These are phyloP conservation scores for Casaregolazyma lundiana DNA, from an alignment of 1,139 yeast genomes.

Conservation along the genomic window DNA sequence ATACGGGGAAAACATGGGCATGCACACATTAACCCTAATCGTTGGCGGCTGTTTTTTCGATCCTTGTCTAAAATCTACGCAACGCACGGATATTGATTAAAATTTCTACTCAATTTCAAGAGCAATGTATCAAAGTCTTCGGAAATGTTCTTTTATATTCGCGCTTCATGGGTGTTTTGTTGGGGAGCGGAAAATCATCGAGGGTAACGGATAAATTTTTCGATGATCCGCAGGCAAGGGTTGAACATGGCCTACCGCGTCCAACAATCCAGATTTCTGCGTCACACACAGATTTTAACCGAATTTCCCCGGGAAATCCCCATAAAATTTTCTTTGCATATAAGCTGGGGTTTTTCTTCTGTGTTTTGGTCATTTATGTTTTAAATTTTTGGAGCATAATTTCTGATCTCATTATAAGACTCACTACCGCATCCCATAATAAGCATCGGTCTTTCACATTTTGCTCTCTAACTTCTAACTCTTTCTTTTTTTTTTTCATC, in stretches of 20 bases:
- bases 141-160: no score
- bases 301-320: constrained; percentile 3
- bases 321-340: neutral
- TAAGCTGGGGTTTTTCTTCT: neutral
- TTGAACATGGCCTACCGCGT: neutral
- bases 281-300: neutral
- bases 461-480: neutral
- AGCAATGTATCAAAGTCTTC: no score
- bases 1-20: no score
- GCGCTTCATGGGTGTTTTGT: neutral
- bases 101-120: no score
- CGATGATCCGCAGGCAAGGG: neutral
- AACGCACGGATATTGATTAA: no score
- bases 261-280: neutral
- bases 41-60: no score
- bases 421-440: neutral
- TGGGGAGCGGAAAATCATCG: no score
- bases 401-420: neutral
- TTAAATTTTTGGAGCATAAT: neutral
- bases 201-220: constrained; percentile 1
- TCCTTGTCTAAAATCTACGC: no score
- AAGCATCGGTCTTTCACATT: no score
- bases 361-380: neutral
- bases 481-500: no score
- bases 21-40: no score